Conservation (phyloP, 768 basidiomycete genomes). For the Trametes meyenii region DNA sequence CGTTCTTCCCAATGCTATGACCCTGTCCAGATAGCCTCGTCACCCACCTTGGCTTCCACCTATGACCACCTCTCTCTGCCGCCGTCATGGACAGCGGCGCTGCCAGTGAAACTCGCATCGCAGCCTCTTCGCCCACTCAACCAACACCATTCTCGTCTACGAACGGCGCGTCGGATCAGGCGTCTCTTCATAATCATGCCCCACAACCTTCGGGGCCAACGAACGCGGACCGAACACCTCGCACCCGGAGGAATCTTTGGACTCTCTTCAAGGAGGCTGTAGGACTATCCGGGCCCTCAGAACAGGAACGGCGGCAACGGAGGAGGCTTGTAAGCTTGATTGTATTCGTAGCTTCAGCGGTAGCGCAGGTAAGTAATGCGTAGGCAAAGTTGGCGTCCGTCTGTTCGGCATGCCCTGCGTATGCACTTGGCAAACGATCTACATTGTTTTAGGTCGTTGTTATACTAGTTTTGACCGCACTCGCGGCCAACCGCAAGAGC, state of each 20-base stretch:
- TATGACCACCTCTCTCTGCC: background rate
- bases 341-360: background rate
- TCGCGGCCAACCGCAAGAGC: constrained; percentile 6
- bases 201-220: background rate
- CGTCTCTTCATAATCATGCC: background rate
- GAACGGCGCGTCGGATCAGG: background rate
- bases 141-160: background rate
- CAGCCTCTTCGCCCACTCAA: background rate
- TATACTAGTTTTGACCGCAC: background rate
- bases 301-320: constrained; percentile 7
- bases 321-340: constrained; percentile 3
- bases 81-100: background rate
- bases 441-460: background rate
- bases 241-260: background rate
- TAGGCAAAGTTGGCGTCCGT: no score
- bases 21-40: background rate
- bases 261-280: background rate
- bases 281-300: background rate
- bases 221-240: background rate
- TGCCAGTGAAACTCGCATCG: background rate
- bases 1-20: background rate
- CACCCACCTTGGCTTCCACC: background rate
- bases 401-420: background rate
- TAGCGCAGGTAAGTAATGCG: background rate
- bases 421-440: background rate